Conservation (phyloP, 257 asterid species). For the Solanum bukasovii region DNA sequence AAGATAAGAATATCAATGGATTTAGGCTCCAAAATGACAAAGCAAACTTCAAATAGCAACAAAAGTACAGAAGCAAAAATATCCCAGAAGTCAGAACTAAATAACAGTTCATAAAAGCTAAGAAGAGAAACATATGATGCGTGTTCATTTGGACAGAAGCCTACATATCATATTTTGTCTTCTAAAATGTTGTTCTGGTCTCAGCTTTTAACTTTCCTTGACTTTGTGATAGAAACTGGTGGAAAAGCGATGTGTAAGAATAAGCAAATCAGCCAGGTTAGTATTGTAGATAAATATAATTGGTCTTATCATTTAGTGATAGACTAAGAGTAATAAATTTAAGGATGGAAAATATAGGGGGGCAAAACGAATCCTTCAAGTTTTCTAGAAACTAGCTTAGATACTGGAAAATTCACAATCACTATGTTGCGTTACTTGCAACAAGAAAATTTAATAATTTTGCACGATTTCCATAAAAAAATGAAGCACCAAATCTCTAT, state of each 20-base stretch:
- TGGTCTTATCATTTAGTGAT: background rate
- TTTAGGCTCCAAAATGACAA: background rate
- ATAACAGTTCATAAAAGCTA: background rate
- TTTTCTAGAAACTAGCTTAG: background rate
- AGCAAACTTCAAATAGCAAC: background rate
- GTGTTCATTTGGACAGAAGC: background rate
- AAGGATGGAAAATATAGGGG: background rate
- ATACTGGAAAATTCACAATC: background rate
- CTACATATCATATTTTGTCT: background rate
- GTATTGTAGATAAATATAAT: background rate
- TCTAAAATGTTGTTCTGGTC: background rate
- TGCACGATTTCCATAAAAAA: background rate
- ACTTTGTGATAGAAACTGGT: background rate
- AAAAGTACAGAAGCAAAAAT: background rate
- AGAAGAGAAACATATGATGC: background rate
- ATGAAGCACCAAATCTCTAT: background rate
- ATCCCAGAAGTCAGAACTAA: background rate
- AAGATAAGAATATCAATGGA: background rate
- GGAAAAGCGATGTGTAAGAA: background rate
- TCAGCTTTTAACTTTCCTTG: background rate
- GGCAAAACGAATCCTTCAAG: background rate
- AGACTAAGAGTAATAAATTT: background rate
- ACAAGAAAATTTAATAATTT: background rate
- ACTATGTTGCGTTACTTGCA: background rate
- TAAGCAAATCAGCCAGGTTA: background rate